phyloP scores from a whole-genome alignment of 2,329 filamentous ascomycete species.

The Coccinonectria pachysandricola region DNA sequence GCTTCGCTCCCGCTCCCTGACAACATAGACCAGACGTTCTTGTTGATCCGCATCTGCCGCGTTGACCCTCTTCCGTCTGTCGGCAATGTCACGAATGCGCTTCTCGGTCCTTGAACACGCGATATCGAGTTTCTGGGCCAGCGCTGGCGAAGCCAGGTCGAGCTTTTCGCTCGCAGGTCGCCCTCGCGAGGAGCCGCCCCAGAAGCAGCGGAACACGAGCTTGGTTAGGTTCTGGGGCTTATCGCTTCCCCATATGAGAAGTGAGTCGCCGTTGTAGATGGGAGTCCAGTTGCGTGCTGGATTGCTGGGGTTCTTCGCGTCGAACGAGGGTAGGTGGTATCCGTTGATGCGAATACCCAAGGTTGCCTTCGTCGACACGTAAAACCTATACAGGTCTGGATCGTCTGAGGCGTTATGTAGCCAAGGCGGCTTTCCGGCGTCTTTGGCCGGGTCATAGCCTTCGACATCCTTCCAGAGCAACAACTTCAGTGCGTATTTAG shows the following conservation, averaged over 20 bases:
- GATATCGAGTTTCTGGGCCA: conserved; percentile 38
- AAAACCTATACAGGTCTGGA: conserved; percentile 53
- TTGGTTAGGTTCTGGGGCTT: conserved; percentile 31
- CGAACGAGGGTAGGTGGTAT: conserved; percentile 47
- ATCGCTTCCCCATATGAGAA: conserved; percentile 56
- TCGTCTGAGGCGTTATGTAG: conserved; percentile 22
- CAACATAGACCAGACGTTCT: conserved; percentile 30
- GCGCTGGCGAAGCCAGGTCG: conserved; percentile 26
- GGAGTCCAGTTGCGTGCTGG: conserved; percentile 54
- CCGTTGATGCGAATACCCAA: conserved; percentile 70
- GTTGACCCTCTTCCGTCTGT: conserved; percentile 30
- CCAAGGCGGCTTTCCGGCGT: conserved; percentile 40
- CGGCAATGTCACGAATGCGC: conserved; percentile 29
- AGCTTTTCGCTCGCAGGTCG: conserved; percentile 22
- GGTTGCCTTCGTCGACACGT: conserved; percentile 70
- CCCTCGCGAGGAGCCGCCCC: conserved; percentile 41
- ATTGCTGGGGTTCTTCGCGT: conserved; percentile 41
- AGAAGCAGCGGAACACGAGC: conserved; percentile 43
- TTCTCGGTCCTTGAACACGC: conserved; percentile 36
- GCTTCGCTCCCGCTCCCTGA: conserved; percentile 39
- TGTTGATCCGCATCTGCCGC: conserved; percentile 36
- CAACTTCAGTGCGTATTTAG: conserved; percentile 72
- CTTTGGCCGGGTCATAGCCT: conserved; percentile 49
- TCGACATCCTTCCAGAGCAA: conserved; percentile 61
- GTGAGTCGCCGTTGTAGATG: conserved; percentile 65